Evolutionary conservation across 73 alveolate genomes (phyloP).

Genomic region (Paramecium sonneborni): DNA sequence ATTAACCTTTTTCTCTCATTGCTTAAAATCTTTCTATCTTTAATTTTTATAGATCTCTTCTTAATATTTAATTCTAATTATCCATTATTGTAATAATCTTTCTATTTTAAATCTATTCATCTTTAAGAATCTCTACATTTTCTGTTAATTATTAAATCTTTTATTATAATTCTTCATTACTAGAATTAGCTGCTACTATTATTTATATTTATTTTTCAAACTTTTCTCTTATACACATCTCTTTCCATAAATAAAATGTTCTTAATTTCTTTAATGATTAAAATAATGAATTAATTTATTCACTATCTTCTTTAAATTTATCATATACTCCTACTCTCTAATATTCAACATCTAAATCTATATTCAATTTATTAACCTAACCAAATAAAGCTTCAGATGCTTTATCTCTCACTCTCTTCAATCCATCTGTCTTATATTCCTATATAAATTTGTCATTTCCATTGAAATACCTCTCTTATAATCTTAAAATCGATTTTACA

Average conservation of each 20-base stretch:
- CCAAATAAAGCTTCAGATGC: slow-evolving; percentile 11
- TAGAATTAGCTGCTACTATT: neutral
- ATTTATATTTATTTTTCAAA: neutral
- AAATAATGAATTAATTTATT: neutral
- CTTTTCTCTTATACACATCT: neutral
- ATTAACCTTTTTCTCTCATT: slow-evolving; percentile 14
- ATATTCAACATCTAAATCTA: neutral
- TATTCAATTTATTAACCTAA: neutral
- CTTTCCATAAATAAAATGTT: neutral
- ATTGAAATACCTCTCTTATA: slow-evolving; percentile 30
- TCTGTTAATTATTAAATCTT: neutral
- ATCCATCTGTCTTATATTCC: neutral
- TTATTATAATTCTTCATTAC: neutral
- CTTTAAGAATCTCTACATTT: neutral
- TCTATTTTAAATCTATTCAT: neutral
- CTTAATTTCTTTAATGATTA: neutral
- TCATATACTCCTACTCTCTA: slow-evolving; percentile 36
- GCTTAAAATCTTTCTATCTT: neutral
- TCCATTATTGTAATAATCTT: slow-evolving; percentile 22
- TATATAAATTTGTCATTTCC: slow-evolving; percentile 52
- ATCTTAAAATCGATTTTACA: slow-evolving; percentile 49
- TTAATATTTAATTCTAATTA: neutral
- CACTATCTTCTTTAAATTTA: neutral
- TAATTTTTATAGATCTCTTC: slow-evolving; percentile 6
- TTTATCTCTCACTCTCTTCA: neutral